Percentiles rank a stretch among this genome's conserved stretches.
Evolutionary conservation across 148 eudicot genomes (phyloP).

Genomic region (Rhododendron griersonianum): DNA sequence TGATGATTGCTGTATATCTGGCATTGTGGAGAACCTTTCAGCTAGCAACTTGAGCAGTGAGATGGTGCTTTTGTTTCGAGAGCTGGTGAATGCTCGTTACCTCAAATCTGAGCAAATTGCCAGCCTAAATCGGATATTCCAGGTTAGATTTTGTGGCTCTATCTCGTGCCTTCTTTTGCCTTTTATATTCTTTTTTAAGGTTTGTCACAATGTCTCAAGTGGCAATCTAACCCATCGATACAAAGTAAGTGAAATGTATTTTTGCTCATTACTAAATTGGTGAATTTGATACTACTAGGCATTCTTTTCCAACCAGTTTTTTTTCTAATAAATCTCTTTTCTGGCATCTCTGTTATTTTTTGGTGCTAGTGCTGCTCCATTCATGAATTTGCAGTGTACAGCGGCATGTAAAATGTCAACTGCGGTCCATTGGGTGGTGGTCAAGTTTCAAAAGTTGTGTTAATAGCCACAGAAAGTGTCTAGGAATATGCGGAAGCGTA

Average conservation of each 20-base stretch:
- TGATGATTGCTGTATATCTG: conserved; percentile 52
- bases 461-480: neutral
- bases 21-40: conserved; percentile 59
- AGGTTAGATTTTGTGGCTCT: conserved; percentile 38
- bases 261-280: neutral
- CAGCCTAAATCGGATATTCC: conserved; percentile 49
- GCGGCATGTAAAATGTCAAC: neutral
- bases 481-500: neutral
- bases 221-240: neutral
- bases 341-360: neutral
- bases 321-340: neutral
- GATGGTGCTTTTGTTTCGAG: conserved; percentile 62
- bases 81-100: conserved; percentile 44
- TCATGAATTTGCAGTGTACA: neutral
- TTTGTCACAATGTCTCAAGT: neutral
- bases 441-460: neutral
- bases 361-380: neutral
- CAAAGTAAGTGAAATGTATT: neutral
- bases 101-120: conserved; percentile 57
- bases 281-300: neutral
- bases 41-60: conserved; percentile 51
- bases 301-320: neutral
- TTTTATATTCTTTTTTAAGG: neutral
- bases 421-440: neutral
- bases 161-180: neutral